phyloP scores from a whole-genome alignment of 805 yeast genomes.

The Saturnispora ahearnii region DNA sequence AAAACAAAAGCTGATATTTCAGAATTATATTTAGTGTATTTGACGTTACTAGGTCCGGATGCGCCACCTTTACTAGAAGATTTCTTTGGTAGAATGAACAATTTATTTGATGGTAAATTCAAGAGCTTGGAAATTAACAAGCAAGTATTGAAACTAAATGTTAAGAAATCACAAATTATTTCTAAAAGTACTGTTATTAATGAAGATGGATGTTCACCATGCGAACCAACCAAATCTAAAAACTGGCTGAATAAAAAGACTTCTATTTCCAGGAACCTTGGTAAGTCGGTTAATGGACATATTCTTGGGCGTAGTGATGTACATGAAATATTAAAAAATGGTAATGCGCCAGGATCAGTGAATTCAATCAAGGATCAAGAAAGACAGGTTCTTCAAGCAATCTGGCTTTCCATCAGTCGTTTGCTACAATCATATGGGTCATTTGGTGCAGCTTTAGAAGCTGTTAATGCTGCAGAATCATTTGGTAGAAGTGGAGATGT shows the following conservation, averaged over 20 bases:
- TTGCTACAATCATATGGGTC: constrained; percentile 51
- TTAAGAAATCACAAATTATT: background rate
- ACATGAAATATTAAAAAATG: background rate
- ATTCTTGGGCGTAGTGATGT: background rate
- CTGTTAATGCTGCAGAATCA: constrained; percentile 59
- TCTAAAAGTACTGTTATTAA: background rate
- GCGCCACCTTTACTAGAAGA: constrained; percentile 42
- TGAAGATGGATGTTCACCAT: constrained; percentile 10
- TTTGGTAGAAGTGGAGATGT: background rate
- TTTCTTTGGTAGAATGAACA: constrained; percentile 49
- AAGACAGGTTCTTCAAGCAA: constrained; percentile 38
- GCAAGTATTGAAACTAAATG: background rate
- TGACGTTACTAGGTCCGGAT: constrained; percentile 56
- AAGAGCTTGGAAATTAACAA: background rate
- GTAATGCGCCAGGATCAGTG: background rate
- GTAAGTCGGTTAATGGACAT: background rate
- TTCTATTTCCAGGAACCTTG: background rate
- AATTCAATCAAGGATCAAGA: constrained; percentile 17
- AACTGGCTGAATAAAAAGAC: background rate
- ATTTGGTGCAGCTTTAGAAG: constrained; percentile 53
- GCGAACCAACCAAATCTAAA: constrained; percentile 5
- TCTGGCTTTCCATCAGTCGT: constrained; percentile 71
- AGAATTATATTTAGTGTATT: constrained; percentile 66
- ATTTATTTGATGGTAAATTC: constrained; percentile 17
- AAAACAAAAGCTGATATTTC: constrained; percentile 39